Percentiles rank a stretch among this genome's conserved stretches.
Conservation (phyloP, 1,139 yeast species). For the Debaryomyces subglobosus region DNA sequence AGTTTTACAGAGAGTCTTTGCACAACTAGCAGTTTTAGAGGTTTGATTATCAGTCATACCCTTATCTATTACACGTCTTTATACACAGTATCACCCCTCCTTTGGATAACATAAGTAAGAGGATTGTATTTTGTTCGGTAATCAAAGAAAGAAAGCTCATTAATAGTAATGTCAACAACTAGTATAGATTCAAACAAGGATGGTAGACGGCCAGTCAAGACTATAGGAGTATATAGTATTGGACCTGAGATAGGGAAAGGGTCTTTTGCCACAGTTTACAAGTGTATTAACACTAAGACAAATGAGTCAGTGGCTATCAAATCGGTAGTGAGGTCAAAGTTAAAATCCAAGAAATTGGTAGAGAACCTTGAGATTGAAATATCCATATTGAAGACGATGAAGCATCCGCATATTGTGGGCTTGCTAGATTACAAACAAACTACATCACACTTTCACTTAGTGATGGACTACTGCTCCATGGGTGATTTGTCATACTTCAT, state of each 20-base stretch:
- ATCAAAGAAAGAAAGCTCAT: background rate
- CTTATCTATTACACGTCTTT: slow-evolving; percentile 5
- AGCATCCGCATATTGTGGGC: slow-evolving; percentile 92
- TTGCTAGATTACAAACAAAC: slow-evolving; percentile 82
- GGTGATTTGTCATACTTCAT: slow-evolving; percentile 92
- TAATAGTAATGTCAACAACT: slow-evolving; percentile 2
- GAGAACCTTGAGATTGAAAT: slow-evolving; percentile 93
- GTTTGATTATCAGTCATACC: slow-evolving; percentile 3
- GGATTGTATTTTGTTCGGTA: background rate
- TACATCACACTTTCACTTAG: slow-evolving; percentile 75
- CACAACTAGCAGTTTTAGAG: background rate
- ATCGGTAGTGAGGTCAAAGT: slow-evolving; percentile 79
- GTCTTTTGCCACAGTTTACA: slow-evolving; percentile 53
- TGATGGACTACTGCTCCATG: slow-evolving; percentile 96
- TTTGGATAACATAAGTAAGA: slow-evolving; percentile 2
- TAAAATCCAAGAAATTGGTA: slow-evolving; percentile 80
- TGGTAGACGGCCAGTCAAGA: slow-evolving; percentile 1
- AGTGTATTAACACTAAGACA: slow-evolving; percentile 46
- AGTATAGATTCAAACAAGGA: slow-evolving; percentile 5
- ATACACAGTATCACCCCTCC: slow-evolving; percentile 9
- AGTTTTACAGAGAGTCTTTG: background rate
- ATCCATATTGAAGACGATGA: slow-evolving; percentile 77
- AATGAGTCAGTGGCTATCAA: slow-evolving; percentile 80
- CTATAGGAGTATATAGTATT: slow-evolving; percentile 37
- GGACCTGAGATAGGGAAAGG: slow-evolving; percentile 56